These are phyloP conservation scores for Vitis rotundifolia DNA, from an alignment of 164 flowering plant genomes.

Conservation along the genomic window DNA sequence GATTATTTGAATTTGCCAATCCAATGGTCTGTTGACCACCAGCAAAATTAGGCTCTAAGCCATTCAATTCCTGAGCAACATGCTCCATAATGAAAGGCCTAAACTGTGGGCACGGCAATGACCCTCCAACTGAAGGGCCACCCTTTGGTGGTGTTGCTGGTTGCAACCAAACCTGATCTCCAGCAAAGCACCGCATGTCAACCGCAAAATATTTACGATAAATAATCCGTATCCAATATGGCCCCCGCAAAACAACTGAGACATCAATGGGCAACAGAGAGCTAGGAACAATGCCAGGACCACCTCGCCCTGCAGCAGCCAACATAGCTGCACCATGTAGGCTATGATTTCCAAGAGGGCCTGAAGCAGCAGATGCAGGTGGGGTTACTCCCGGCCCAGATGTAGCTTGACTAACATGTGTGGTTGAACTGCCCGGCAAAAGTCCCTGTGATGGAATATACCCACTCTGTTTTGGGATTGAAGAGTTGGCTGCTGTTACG, in stretches of 20 bases:
- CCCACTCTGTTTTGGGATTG: slow-evolving; percentile 58
- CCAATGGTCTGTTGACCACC: slow-evolving; percentile 68
- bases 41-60: slow-evolving; percentile 67
- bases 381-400: slow-evolving; percentile 45
- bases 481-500: slow-evolving; percentile 43
- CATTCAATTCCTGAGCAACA: slow-evolving; percentile 96
- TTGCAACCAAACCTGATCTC: slow-evolving; percentile 99
- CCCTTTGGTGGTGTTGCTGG: slow-evolving; percentile 98
- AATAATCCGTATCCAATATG: slow-evolving; percentile 95
- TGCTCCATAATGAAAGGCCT: slow-evolving; percentile 99
- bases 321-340: slow-evolving; percentile 69
- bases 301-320: slow-evolving; percentile 85
- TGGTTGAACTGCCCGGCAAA: slow-evolving; percentile 43
- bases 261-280: slow-evolving; percentile 96
- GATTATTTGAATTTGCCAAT: slow-evolving; percentile 42
- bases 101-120: slow-evolving; percentile 97
- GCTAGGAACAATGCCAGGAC: slow-evolving; percentile 98
- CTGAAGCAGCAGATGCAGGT: slow-evolving; percentile 34
- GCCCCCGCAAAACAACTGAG: slow-evolving; percentile 93
- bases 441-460: slow-evolving; percentile 51
- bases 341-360: slow-evolving; percentile 57
- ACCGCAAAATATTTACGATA: slow-evolving; percentile 93
- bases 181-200: slow-evolving; percentile 99
- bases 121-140: slow-evolving; percentile 87
- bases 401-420: slow-evolving; percentile 44